Conservation (phyloP, 768 basidiomycete genomes). For the Tricholoma sp. region DNA sequence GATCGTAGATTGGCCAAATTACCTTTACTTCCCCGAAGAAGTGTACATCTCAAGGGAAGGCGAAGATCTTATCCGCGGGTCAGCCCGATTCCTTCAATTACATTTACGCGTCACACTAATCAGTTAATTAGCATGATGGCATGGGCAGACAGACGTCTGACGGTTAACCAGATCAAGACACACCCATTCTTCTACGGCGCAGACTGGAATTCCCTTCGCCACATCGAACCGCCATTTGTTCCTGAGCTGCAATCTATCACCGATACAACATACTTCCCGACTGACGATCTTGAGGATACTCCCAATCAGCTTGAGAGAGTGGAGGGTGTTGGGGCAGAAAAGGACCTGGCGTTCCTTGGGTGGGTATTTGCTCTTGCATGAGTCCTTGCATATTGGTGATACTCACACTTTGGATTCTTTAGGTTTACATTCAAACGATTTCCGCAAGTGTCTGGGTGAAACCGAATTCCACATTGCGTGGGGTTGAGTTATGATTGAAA, state of each 20-base stretch:
- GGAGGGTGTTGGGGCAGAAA: conserved; percentile 59
- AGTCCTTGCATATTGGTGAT: background rate
- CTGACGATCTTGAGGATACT: conserved; percentile 79
- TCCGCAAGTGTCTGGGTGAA: conserved; percentile 15
- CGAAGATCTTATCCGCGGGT: conserved; percentile 86
- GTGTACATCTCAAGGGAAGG: conserved; percentile 90
- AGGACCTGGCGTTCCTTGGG: conserved; percentile 66
- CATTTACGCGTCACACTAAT: conserved; percentile 5
- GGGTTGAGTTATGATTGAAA: conserved; percentile 7
- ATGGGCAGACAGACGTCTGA: conserved; percentile 70
- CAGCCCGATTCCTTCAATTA: conserved; percentile 16
- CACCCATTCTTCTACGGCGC: conserved; percentile 96
- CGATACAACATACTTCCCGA: conserved; percentile 96
- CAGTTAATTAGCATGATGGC: conserved; percentile 68
- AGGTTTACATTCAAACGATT: conserved; percentile 88
- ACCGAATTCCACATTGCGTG: background rate
- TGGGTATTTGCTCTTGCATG: conserved; percentile 23
- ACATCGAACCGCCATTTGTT: conserved; percentile 95
- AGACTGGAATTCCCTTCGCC: conserved; percentile 87
- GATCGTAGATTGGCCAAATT: conserved; percentile 92
- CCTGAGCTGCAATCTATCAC: conserved; percentile 89
- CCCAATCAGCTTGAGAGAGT: conserved; percentile 55
- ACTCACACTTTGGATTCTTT: conserved; percentile 8
- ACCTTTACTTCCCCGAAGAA: conserved; percentile 92
- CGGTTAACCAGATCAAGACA: conserved; percentile 80